These are phyloP conservation scores for Solanum stenotomum DNA, from an alignment of 257 asterid genomes.

Conservation along the genomic window DNA sequence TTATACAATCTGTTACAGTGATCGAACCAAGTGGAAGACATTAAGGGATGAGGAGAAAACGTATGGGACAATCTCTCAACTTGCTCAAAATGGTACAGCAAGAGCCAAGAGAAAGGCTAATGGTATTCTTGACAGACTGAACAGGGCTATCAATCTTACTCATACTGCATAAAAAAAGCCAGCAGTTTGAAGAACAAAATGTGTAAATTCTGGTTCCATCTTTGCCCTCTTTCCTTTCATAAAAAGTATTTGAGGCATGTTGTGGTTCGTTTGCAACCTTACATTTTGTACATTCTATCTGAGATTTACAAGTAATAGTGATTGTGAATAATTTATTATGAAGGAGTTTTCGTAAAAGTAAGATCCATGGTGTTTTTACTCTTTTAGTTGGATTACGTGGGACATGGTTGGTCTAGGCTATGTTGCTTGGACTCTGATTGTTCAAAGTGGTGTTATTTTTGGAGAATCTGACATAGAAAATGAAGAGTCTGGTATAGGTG, in stretches of 20 bases:
- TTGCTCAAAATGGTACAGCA: constrained; percentile 62
- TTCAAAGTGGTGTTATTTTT: no score
- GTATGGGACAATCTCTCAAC: constrained; percentile 51
- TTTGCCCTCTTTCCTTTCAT: not conserved
- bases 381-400: not conserved
- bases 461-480: no score
- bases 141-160: constrained; percentile 33
- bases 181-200: constrained; percentile 7
- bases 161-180: constrained; percentile 52
- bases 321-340: constrained; percentile 35
- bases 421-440: no score
- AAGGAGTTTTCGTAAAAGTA: not conserved
- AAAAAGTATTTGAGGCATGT: constrained; percentile 25
- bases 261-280: constrained; percentile 15
- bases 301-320: constrained; percentile 14
- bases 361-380: not conserved
- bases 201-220: constrained; percentile 67
- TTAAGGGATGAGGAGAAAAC: constrained; percentile 57
- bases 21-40: constrained; percentile 59
- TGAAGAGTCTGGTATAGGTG: no score
- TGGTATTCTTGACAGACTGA: constrained; percentile 66
- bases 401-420: not conserved
- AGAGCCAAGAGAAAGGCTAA: constrained; percentile 84
- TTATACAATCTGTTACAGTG: constrained; percentile 44
- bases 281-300: constrained; percentile 38